Evolutionary conservation across 2,329 filamentous ascomycete genomes (phyloP).

Genomic region (Raffaelea albimanens): DNA sequence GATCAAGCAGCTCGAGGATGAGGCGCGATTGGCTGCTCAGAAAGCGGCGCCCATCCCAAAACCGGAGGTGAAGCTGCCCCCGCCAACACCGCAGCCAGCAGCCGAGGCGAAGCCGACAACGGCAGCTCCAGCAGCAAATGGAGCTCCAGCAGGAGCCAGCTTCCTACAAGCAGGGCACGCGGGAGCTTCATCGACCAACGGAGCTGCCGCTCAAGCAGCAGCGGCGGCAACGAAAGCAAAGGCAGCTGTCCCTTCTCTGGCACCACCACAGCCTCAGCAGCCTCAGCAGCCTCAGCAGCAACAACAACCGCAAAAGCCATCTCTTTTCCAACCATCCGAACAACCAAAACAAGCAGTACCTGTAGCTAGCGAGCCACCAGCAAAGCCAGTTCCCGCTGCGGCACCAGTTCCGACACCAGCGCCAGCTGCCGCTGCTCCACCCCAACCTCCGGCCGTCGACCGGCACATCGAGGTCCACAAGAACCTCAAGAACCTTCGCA

Average conservation of each 20-base stretch:
- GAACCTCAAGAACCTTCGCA: slow-evolving; percentile 50
- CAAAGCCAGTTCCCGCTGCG: neutral
- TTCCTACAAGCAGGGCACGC: neutral
- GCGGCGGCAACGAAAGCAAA: no score
- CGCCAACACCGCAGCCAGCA: slow-evolving; percentile 1
- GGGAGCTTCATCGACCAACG: neutral
- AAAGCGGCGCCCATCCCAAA: slow-evolving; percentile 20
- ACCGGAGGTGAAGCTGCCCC: slow-evolving; percentile 5
- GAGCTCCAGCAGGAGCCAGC: neutral
- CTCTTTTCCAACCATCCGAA: neutral
- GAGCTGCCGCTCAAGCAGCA: neutral
- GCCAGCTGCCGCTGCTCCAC: neutral
- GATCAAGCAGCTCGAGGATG: slow-evolving; percentile 17
- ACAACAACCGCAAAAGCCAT: neutral
- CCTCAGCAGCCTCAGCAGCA: neutral
- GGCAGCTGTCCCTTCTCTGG: neutral
- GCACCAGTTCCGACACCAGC: slow-evolving; percentile 9
- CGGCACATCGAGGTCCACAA: slow-evolving; percentile 52
- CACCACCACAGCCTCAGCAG: neutral
- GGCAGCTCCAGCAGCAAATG: neutral
- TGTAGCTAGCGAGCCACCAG: neutral
- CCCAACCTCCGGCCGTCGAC: slow-evolving; percentile 19
- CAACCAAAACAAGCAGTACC: neutral
- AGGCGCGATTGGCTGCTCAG: slow-evolving; percentile 22
- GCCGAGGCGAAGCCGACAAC: neutral